phyloP scores from a whole-genome alignment of 345 rosid genomes.

The Melaleuca alternifolia region DNA sequence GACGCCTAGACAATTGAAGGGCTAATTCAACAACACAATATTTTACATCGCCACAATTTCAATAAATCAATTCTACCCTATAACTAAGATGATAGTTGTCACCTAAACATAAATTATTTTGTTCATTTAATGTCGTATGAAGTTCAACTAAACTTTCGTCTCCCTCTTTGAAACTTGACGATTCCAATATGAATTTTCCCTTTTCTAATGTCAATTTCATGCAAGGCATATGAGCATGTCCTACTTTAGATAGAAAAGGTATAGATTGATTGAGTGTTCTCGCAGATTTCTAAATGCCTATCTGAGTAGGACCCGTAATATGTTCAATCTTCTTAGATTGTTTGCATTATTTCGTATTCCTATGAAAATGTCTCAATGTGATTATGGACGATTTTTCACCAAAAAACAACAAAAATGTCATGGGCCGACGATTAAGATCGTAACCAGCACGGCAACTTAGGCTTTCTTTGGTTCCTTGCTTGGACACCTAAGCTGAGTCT shows the following conservation, averaged over 20 bases:
- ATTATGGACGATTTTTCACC: background rate
- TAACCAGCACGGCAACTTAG: too few species aligned
- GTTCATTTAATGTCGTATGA: background rate
- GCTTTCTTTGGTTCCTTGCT: too few species aligned
- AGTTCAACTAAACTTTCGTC: background rate
- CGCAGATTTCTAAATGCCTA: background rate
- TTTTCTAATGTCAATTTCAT: background rate
- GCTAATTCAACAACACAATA: background rate
- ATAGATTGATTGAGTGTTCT: background rate
- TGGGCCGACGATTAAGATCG: too few species aligned
- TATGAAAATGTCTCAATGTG: background rate
- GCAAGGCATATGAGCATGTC: background rate
- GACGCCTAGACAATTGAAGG: background rate
- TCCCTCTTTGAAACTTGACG: background rate
- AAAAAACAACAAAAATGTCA: too few species aligned
- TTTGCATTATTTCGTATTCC: background rate
- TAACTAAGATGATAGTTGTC: background rate
- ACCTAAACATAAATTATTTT: background rate
- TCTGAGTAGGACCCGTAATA: background rate
- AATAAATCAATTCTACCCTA: background rate
- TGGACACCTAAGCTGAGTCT: too few species aligned
- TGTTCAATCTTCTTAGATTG: background rate
- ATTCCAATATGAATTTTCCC: background rate
- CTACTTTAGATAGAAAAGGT: too few species aligned
- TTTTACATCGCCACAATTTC: background rate